Evolutionary conservation across 2,329 filamentous ascomycete genomes (phyloP).

Genomic region (Hypomyces perniciosus): DNA sequence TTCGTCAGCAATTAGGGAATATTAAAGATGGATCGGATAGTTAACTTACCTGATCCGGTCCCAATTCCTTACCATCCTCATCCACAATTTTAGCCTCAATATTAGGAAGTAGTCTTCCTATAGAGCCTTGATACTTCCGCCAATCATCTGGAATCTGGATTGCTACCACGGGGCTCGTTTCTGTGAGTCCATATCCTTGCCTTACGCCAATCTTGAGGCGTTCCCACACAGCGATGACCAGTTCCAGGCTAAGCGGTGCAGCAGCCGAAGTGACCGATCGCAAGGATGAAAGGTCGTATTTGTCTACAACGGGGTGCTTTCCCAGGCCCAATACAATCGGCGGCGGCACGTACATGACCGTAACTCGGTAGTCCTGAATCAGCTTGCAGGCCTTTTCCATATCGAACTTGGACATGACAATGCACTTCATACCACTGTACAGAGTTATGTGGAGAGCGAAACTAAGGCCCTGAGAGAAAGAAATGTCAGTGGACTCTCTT

Average conservation of each 20-base stretch:
- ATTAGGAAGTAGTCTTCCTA: constrained; percentile 72
- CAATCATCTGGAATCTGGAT: constrained; percentile 70
- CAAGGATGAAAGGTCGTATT: constrained; percentile 73
- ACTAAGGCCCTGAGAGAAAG: constrained; percentile 24
- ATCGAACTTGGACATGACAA: constrained; percentile 72
- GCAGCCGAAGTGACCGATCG: constrained; percentile 85
- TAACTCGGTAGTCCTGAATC: constrained; percentile 69
- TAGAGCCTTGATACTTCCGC: constrained; percentile 68
- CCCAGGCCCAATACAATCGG: constrained; percentile 75
- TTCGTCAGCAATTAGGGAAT: neutral
- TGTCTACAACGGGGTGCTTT: constrained; percentile 70
- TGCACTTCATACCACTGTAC: constrained; percentile 61
- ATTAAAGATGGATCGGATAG: constrained; percentile 17
- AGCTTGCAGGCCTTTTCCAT: constrained; percentile 70
- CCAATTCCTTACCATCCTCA: constrained; percentile 49
- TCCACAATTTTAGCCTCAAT: constrained; percentile 78
- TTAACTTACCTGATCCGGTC: constrained; percentile 38
- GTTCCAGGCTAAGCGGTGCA: constrained; percentile 73
- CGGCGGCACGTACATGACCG: constrained; percentile 76
- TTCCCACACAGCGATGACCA: constrained; percentile 69
- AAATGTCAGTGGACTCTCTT: too few species aligned
- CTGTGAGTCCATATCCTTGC: constrained; percentile 86
- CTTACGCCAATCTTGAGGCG: constrained; percentile 76
- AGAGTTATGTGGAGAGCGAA: constrained; percentile 25
- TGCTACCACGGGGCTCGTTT: constrained; percentile 76